Evolutionary conservation across 495 filamentous ascomycete genomes (phyloP), one percentile per base, ranked within the genome.

Genomic region (Aspergillus saccharolyticus): DNA sequence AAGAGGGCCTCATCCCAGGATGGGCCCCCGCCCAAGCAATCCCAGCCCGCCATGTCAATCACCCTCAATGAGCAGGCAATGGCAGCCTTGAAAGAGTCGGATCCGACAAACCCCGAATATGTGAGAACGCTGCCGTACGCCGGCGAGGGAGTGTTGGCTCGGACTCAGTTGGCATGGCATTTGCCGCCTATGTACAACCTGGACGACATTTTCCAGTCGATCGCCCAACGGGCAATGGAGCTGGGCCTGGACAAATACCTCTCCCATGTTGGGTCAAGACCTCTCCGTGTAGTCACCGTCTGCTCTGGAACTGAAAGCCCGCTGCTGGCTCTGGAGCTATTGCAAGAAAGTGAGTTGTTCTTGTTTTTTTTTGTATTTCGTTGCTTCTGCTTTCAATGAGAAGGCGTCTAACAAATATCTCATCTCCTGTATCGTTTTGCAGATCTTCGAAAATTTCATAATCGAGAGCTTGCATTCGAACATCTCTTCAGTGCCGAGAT

Each of bases 291-390:
- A 20, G 89, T 79, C 1, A 96, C 90, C 0, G 82, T 91, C 65
- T 96, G 89, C 63, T 92, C 89, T 12, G 90, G 90, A 4, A 94
- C 90, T 0, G 90, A 96, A 60, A 84, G 83, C 24, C 90, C 90
- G 12, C 69, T 96, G 7, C 72, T 92, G 3, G 86, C 86, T 0
- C 63, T 92, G 43, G 72, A 81, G 42, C 73, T 85, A 61, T 63
- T 84, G 10, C 58, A 61, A 24, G 56, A 75, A 16, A 66, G 78
- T 80, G 55, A 70, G 76, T 70, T n/a, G 9, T 47, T 6, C 16
- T 24, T 57, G 4, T 30, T 18, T 2, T 47, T 0, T 45, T 53
- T 14, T 16, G 17, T n/a, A 44, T 9, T 19, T 46, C 3, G 9
- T 17, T 25, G 21, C n/a, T 47, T 42, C 3, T 33, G 6, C 20